These are phyloP conservation scores for Pythium dissimile DNA, from an alignment of 352 stramenopile genomes.

Conservation along the genomic window DNA sequence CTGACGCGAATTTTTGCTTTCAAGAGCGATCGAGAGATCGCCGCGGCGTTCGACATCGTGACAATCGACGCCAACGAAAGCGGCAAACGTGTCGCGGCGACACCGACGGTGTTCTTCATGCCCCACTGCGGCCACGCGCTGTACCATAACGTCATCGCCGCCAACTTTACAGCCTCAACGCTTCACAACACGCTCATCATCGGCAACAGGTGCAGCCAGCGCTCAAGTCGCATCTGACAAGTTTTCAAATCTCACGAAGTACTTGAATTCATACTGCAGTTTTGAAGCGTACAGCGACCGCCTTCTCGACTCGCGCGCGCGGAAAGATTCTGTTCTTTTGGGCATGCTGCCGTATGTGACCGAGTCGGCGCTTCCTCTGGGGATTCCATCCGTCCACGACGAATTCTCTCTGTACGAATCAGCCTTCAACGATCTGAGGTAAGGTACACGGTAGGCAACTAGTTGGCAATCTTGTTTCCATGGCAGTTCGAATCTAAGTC, in stretches of 20 bases:
- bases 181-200: slow-evolving; percentile 63
- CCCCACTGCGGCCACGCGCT: slow-evolving; percentile 84
- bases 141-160: slow-evolving; percentile 88
- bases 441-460: no score
- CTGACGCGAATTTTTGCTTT: not conserved
- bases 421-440: slow-evolving; percentile 77
- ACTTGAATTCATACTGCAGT: slow-evolving; percentile 25
- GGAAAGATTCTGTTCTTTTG: slow-evolving; percentile 43
- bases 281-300: slow-evolving; percentile 79
- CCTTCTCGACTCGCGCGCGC: slow-evolving; percentile 39
- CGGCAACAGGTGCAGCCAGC: slow-evolving; percentile 91
- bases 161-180: slow-evolving; percentile 55
- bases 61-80: slow-evolving; percentile 68
- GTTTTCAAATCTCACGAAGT: not conserved
- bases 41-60: slow-evolving; percentile 32
- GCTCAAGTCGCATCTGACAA: not conserved
- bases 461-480: no score
- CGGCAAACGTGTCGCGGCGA: slow-evolving; percentile 30
- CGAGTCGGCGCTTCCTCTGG: slow-evolving; percentile 39
- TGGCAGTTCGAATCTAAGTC: not conserved
- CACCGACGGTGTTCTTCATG: slow-evolving; percentile 89
- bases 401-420: slow-evolving; percentile 65
- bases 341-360: slow-evolving; percentile 42
- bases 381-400: slow-evolving; percentile 40
- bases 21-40: slow-evolving; percentile 60